Percentiles rank a stretch among this genome's conserved stretches.
phyloP scores from a whole-genome alignment of 2,329 filamentous ascomycete species.

The Pestalotiopsis fici region DNA sequence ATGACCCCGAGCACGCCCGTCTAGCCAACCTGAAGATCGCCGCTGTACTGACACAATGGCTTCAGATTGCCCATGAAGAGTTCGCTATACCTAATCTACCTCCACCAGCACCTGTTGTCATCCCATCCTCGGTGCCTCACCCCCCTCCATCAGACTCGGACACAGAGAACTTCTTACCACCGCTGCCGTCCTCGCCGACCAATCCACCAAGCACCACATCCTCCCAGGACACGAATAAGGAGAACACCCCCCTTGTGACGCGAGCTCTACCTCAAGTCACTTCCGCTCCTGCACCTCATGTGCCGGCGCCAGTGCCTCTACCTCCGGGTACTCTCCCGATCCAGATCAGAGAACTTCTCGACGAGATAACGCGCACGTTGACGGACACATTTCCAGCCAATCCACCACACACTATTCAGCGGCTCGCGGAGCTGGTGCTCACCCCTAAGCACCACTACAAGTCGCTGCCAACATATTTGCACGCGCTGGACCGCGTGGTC shows the following conservation, averaged over 20 bases:
- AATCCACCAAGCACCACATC: constrained; percentile 35
- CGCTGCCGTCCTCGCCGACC: constrained; percentile 45
- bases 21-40: constrained; percentile 12
- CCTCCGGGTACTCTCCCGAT: constrained; percentile 56
- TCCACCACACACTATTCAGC: constrained; percentile 91
- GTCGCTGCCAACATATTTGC: constrained; percentile 80
- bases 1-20: constrained; percentile 3
- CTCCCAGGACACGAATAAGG: constrained; percentile 66
- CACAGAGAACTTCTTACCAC: constrained; percentile 44
- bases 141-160: constrained; percentile 35
- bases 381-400: constrained; percentile 66
- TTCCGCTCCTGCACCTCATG: constrained; percentile 26
- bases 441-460: constrained; percentile 77
- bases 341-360: constrained; percentile 63
- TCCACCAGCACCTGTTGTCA: constrained; percentile 30
- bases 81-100: constrained; percentile 71
- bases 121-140: constrained; percentile 31
- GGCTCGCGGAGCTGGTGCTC: constrained; percentile 83
- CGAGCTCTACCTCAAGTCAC: constrained; percentile 32
- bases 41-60: constrained; percentile 6
- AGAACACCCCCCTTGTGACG: constrained; percentile 50
- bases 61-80: constrained; percentile 71
- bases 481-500: constrained; percentile 87
- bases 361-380: constrained; percentile 63
- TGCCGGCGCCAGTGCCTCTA: constrained; percentile 33